A percentile compares a stretch with the other conserved stretches of the same genome.
Evolutionary conservation across 1,139 yeast species (phyloP).

Genomic region (Citeromyces hawaiiensis): DNA sequence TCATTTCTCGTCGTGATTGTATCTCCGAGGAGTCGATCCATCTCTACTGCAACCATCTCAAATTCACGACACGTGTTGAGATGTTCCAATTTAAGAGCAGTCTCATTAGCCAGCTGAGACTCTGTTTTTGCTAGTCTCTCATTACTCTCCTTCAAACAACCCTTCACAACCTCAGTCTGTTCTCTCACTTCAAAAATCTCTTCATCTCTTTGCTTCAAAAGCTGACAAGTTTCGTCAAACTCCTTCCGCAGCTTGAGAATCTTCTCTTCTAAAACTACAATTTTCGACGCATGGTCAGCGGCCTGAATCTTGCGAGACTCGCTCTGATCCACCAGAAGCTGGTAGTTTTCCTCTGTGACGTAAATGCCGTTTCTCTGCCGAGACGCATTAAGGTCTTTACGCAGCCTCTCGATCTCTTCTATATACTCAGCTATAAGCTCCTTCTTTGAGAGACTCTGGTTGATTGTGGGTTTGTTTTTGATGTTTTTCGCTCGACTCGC

Average conservation of each 20-base stretch:
- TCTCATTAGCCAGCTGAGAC: conserved; percentile 6
- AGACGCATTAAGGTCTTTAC: conserved; percentile 46
- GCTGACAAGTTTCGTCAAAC: background rate
- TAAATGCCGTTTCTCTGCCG: conserved; percentile 50
- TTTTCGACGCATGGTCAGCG: background rate
- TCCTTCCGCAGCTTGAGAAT: background rate
- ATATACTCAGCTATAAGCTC: conserved; percentile 43
- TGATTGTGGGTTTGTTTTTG: conserved; percentile 30
- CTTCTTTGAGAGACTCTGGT: conserved; percentile 33
- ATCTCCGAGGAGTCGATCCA: conserved; percentile 10
- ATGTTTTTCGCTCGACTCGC: conserved; percentile 72
- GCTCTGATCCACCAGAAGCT: conserved; percentile 25
- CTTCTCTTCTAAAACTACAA: background rate
- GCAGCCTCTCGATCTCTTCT: conserved; percentile 38
- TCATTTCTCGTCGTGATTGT: conserved; percentile 8
- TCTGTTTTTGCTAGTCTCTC: conserved; percentile 2
- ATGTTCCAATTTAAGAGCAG: conserved; percentile 12
- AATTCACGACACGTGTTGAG: conserved; percentile 10
- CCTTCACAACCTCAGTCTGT: background rate
- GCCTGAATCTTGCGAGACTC: conserved; percentile 1
- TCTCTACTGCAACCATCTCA: conserved; percentile 6
- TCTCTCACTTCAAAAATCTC: background rate
- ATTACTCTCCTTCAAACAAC: background rate
- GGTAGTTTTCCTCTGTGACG: conserved; percentile 45
- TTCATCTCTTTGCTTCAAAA: background rate